A percentile compares a stretch with the other conserved stretches of the same genome.
These are phyloP conservation scores for Strigomonas culicis DNA, from an alignment of 208 protist genomes.

Conservation along the genomic window DNA sequence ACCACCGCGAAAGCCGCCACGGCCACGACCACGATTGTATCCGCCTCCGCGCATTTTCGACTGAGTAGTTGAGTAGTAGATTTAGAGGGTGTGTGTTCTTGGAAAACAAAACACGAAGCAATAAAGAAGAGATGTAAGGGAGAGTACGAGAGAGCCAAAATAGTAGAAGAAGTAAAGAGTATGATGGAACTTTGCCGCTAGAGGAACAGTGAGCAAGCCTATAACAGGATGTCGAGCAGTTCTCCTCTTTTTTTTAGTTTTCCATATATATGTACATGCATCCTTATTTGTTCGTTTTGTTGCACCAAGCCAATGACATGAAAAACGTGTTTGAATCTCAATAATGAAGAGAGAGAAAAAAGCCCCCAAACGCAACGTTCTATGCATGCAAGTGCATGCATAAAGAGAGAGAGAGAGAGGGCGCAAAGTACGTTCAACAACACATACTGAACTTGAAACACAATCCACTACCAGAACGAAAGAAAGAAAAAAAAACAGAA, in stretches of 20 bases:
- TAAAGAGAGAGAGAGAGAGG: neutral
- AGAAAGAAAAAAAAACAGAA: slow-evolving; percentile 3
- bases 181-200: neutral
- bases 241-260: neutral
- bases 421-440: neutral
- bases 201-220: too few species aligned
- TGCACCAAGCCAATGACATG: too few species aligned
- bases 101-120: too few species aligned
- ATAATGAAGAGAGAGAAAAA: too few species aligned
- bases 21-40: slow-evolving; percentile 28
- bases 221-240: too few species aligned
- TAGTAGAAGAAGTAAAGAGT: neutral
- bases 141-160: neutral
- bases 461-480: neutral
- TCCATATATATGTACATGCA: neutral
- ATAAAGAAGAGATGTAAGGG: neutral
- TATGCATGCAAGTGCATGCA: neutral
- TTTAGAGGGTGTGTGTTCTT: too few species aligned
- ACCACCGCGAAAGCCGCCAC: slow-evolving; percentile 27
- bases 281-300: too few species aligned
- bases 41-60: slow-evolving; percentile 43
- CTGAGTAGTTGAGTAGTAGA: too few species aligned
- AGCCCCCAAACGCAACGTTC: too few species aligned
- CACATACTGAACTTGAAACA: too few species aligned
- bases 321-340: too few species aligned